These are phyloP conservation scores for Rhizopus stolonifer DNA, from an alignment of 371 early-diverging fungal genomes.

Conservation along the genomic window DNA sequence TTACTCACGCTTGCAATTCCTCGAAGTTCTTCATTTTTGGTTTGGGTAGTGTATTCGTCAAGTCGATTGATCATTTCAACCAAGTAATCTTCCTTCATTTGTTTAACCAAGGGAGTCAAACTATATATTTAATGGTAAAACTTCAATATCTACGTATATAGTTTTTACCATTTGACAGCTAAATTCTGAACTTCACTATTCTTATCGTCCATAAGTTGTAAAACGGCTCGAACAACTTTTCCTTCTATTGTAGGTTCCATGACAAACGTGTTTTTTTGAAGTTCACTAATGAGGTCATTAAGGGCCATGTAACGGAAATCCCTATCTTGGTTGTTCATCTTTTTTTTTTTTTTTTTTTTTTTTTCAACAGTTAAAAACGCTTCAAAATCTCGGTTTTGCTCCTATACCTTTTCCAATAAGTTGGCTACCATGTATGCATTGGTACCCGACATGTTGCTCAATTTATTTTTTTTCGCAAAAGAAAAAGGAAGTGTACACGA, in stretches of 20 bases:
- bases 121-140: too few species aligned
- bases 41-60: conserved; percentile 54
- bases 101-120: conserved; percentile 75
- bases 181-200: conserved; percentile 93
- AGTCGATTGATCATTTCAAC: conserved; percentile 70
- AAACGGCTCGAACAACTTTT: conserved; percentile 67
- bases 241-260: conserved; percentile 69
- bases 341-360: too few species aligned
- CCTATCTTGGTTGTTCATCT: conserved; percentile 79
- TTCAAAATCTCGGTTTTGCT: background rate
- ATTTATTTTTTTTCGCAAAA: background rate
- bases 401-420: conserved; percentile 62
- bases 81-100: conserved; percentile 65
- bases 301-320: conserved; percentile 95
- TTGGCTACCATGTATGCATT: conserved; percentile 67
- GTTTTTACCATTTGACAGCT: conserved; percentile 82
- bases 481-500: background rate
- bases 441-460: conserved; percentile 26
- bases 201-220: conserved; percentile 78
- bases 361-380: background rate
- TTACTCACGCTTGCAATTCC: conserved; percentile 81
- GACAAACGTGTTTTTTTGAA: conserved; percentile 57
- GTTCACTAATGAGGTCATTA: conserved; percentile 80
- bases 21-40: conserved; percentile 61
- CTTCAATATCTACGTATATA: too few species aligned